Conservation (phyloP, 805 yeast species). For the Starmerella scarabaei region DNA sequence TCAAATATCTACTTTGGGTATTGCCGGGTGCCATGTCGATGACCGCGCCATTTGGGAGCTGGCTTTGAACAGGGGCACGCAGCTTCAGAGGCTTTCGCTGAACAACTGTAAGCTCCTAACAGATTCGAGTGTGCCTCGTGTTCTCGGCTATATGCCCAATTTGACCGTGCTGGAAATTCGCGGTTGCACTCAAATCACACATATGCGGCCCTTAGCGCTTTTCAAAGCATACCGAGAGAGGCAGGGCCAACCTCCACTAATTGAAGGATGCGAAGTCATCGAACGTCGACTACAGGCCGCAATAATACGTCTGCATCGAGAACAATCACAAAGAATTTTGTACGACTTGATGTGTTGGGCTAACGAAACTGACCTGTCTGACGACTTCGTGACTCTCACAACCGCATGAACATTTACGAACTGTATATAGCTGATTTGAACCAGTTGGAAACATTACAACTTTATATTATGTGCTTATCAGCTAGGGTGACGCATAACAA, state of each 20-base stretch:
- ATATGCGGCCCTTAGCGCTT: conserved; percentile 51
- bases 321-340: conserved; percentile 43
- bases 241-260: conserved; percentile 38
- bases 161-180: conserved; percentile 68
- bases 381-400: conserved; percentile 6
- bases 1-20: conserved; percentile 55
- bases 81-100: conserved; percentile 53
- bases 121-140: conserved; percentile 44
- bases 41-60: conserved; percentile 75
- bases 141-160: conserved; percentile 41
- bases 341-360: conserved; percentile 46
- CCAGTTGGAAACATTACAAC: too few species aligned
- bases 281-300: conserved; percentile 47
- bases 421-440: too few species aligned
- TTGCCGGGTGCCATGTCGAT: conserved; percentile 76
- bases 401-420: too few species aligned
- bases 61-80: conserved; percentile 39
- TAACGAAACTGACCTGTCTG: conserved; percentile 11
- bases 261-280: conserved; percentile 68
- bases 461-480: too few species aligned
- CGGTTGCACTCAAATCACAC: conserved; percentile 42
- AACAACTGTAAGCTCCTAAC: conserved; percentile 57
- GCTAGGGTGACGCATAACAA: too few species aligned
- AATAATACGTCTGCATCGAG: conserved; percentile 45
- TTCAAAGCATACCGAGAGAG: conserved; percentile 38